These are phyloP conservation scores for Cyphellophora attinorum DNA, from an alignment of 2,329 filamentous ascomycete species.

Conservation along the genomic window DNA sequence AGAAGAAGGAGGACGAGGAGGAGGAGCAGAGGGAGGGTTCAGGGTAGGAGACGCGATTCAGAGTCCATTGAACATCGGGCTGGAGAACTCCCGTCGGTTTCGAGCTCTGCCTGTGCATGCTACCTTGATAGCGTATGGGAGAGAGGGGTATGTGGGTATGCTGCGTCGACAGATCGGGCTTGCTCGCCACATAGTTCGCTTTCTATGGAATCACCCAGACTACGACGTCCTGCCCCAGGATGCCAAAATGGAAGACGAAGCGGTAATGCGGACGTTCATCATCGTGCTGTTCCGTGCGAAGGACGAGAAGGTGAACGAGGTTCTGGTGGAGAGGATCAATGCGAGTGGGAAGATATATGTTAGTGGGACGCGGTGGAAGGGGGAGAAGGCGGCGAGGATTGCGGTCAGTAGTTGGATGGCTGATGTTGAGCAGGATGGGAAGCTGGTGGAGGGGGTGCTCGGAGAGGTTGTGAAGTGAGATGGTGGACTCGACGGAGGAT, in stretches of 20 bases:
- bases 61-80: slow-evolving; percentile 76
- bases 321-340: slow-evolving; percentile 66
- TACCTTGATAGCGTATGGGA: slow-evolving; percentile 65
- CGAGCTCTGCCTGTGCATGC: slow-evolving; percentile 84
- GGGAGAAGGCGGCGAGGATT: slow-evolving; percentile 64
- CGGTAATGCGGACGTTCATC: slow-evolving; percentile 51
- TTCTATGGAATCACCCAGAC: slow-evolving; percentile 48
- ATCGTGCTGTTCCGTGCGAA: slow-evolving; percentile 71
- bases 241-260: slow-evolving; percentile 25
- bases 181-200: slow-evolving; percentile 56
- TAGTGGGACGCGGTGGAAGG: slow-evolving; percentile 70
- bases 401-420: slow-evolving; percentile 81
- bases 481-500: too few relatives aligned
- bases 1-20: slow-evolving; percentile 18
- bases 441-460: slow-evolving; percentile 56
- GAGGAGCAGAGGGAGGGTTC: slow-evolving; percentile 16
- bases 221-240: slow-evolving; percentile 57
- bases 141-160: slow-evolving; percentile 57
- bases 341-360: slow-evolving; percentile 66
- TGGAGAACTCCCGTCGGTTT: slow-evolving; percentile 88
- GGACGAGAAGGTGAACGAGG: slow-evolving; percentile 52
- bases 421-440: slow-evolving; percentile 56
- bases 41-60: slow-evolving; percentile 42
- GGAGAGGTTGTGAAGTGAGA: slow-evolving; percentile 29
- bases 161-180: slow-evolving; percentile 63